Evolutionary conservation across 192 early-diverging fungal species (phyloP).

Genomic region (Diversispora eburnea): DNA sequence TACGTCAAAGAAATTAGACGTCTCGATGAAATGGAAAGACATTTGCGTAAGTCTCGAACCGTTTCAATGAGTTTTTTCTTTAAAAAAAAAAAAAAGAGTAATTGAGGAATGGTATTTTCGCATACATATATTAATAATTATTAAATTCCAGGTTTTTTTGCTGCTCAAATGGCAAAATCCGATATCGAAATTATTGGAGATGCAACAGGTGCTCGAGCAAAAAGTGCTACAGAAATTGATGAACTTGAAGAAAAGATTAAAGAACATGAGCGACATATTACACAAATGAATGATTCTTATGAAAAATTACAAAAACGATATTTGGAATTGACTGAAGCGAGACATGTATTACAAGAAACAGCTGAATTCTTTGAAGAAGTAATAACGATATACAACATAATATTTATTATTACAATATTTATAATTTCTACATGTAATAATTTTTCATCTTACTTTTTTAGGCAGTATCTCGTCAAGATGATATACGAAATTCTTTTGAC

Average conservation of each 20-base stretch:
- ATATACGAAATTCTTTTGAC: constrained; percentile 47
- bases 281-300: constrained; percentile 83
- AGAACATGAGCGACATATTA: constrained; percentile 78
- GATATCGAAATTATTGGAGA: constrained; percentile 57
- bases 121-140: too few species aligned
- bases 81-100: too few species aligned
- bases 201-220: constrained; percentile 54
- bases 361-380: constrained; percentile 78
- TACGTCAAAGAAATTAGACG: constrained; percentile 94
- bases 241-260: constrained; percentile 79
- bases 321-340: constrained; percentile 85
- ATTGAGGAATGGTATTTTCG: too few species aligned
- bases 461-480: constrained; percentile 43
- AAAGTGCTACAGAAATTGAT: constrained; percentile 88
- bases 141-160: constrained; percentile 67
- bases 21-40: constrained; percentile 96
- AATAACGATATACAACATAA: not conserved
- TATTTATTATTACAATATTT: too few species aligned
- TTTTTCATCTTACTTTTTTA: constrained; percentile 2
- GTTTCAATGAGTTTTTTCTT: not conserved
- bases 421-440: not conserved
- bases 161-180: constrained; percentile 72
- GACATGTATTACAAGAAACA: constrained; percentile 87
- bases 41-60: constrained; percentile 64
- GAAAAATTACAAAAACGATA: constrained; percentile 84